Conservation (phyloP, 176 grass and related monocot species). For the Bothriochloa decipiens region DNA sequence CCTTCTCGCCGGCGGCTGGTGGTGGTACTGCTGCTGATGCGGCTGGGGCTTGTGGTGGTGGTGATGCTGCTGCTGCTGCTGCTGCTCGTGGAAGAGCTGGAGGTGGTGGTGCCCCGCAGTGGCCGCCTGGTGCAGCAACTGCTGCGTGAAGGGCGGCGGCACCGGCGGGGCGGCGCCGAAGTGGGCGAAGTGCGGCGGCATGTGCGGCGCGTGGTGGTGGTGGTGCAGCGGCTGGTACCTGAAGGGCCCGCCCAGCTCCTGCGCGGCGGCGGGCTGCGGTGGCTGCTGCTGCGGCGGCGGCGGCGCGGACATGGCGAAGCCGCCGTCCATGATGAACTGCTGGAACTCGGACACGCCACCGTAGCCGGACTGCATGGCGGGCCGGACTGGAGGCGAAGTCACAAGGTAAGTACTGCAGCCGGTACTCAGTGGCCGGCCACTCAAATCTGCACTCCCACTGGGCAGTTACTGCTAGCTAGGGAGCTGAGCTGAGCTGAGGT, state of each 20-base stretch:
- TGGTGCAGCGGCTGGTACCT: slow-evolving; percentile 58
- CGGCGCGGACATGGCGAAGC: slow-evolving; percentile 52
- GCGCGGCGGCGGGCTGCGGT: background rate
- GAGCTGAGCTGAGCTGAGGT: background rate
- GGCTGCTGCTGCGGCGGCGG: slow-evolving; percentile 35
- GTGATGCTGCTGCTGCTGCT: slow-evolving; percentile 47
- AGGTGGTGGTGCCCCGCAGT: slow-evolving; percentile 52
- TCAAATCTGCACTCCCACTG: background rate
- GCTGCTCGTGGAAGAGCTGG: slow-evolving; percentile 71
- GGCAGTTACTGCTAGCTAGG: background rate
- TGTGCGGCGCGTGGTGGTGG: slow-evolving; percentile 44
- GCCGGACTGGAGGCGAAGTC: background rate
- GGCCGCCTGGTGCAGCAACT: slow-evolving; percentile 69
- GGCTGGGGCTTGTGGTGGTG: slow-evolving; percentile 27
- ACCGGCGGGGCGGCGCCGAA: slow-evolving; percentile 36
- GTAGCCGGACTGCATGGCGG: slow-evolving; percentile 77
- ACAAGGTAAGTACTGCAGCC: background rate
- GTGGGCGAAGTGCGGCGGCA: slow-evolving; percentile 58
- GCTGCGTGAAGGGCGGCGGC: slow-evolving; percentile 71
- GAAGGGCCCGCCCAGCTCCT: slow-evolving; percentile 47
- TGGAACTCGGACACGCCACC: slow-evolving; percentile 84
- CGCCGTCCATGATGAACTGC: slow-evolving; percentile 82
- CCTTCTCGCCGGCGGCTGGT: slow-evolving; percentile 17
- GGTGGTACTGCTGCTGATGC: slow-evolving; percentile 14
- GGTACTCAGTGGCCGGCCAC: background rate